phyloP scores from a whole-genome alignment of 2,329 filamentous ascomycete species.

The Stachybotrys elegans region DNA sequence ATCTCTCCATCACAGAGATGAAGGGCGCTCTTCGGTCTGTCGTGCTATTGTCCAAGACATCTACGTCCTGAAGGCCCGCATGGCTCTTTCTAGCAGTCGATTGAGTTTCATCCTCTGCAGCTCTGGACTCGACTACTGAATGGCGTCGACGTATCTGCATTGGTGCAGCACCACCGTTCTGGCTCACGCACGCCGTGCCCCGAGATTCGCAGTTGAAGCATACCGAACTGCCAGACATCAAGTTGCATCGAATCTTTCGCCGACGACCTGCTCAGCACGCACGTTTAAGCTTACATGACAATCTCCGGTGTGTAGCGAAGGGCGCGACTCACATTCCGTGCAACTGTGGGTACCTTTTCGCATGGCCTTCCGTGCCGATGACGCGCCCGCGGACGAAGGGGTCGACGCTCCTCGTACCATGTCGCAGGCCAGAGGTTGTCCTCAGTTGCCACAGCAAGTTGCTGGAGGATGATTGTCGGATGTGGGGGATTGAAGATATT shows the following conservation, averaged over 20 bases:
- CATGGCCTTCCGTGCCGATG: constrained; percentile 7
- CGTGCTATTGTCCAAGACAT: constrained; percentile 6
- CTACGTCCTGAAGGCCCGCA: neutral
- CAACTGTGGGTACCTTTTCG: constrained; percentile 17
- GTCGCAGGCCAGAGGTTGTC: constrained; percentile 4
- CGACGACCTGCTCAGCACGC: constrained; percentile 29
- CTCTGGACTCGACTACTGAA: constrained; percentile 3
- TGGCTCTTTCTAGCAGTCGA: neutral
- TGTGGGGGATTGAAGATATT: constrained; percentile 6
- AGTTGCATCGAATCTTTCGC: constrained; percentile 41
- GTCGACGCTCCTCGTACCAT: neutral
- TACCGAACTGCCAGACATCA: constrained; percentile 28
- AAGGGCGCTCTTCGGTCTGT: constrained; percentile 5
- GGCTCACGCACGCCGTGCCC: constrained; percentile 9
- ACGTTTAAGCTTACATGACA: neutral
- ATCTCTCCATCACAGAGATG: constrained; percentile 5
- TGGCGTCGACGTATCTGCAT: constrained; percentile 5
- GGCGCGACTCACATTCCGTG: constrained; percentile 13
- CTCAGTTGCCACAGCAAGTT: no score
- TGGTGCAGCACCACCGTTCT: constrained; percentile 6
- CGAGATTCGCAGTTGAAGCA: constrained; percentile 31
- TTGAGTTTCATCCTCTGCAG: neutral
- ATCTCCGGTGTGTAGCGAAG: neutral
- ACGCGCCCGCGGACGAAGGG: neutral
- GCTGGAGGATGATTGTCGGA: neutral